Base-by-base conservation (phyloP, 2,329 filamentous ascomycete genomes). In the Corniculantispora saksenae region DNA sequence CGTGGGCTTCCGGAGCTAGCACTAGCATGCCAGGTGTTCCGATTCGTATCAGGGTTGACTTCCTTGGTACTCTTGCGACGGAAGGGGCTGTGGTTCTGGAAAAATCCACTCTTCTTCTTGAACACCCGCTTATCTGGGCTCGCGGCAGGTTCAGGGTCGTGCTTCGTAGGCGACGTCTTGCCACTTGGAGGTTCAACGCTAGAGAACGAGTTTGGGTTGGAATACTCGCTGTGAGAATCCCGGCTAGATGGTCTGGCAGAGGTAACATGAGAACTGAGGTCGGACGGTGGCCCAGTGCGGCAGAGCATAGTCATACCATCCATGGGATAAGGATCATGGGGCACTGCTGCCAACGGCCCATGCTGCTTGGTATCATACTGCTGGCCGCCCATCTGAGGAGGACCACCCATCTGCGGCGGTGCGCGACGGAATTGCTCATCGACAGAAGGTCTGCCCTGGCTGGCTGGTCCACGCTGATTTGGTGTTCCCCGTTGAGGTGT, bases 291-390 rank as follows among this genome's bases (percentile, higher is more conserved):
- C 4, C 89, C 91, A 47, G 91, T 89, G 66, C 93, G 89, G 78
- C 94, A 98, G 68, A 97, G 90, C 87, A 98, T 97, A 0, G 94
- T 97, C 93, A 98, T 98, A 5, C 94, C 94, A 74, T 98, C 94
- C 76, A 91, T 87, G 0, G 94, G 94, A 75, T 97, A 97, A 12
- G 95, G 93, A 71, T 98, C 96, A 72, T 97, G 93, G 17, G 94
- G 93, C 3, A 97, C 86, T 17, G 87, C 79, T 4, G 88, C 83
- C 66, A 92, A 86, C 27, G 89, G 84, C 3, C 84, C 85, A 56
- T 79, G 75, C 68, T 93, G 89, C 64, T 80, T 81, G 47, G 76
- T 70, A 25, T 63, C 61, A 13, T 63, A 57, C 13, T 63, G 61
- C 19, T 56, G 53, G 67, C 7, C 67, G 53, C 21, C 63, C 64